These are phyloP conservation scores for Leishmania braziliensis DNA, from an alignment of 208 protist species.

Conservation along the genomic window DNA sequence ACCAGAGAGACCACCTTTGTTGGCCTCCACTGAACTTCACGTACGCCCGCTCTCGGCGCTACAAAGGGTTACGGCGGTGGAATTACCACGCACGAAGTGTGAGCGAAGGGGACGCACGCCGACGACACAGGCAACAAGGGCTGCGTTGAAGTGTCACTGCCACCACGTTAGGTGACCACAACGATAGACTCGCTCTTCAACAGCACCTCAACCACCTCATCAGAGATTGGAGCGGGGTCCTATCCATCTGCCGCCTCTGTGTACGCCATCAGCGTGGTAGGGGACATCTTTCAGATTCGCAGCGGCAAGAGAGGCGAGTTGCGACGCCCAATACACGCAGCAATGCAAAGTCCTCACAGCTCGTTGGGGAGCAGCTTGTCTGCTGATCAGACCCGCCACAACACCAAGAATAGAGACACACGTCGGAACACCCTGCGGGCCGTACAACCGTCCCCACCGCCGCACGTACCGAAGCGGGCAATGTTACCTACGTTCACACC, in stretches of 20 bases:
- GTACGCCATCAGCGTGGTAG: not conserved
- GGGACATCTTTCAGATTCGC: not conserved
- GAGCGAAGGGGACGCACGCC: not conserved
- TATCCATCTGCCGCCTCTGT: not conserved
- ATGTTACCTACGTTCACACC: not conserved
- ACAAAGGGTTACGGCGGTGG: not conserved
- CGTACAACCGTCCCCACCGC: constrained; percentile 2
- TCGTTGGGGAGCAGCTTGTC: not conserved
- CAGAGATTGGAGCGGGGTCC: not conserved
- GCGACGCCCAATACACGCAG: not conserved
- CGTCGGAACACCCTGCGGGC: not conserved
- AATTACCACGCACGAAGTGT: not conserved
- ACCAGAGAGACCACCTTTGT: not conserved
- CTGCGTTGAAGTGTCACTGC: not conserved
- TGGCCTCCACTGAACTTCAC: not conserved
- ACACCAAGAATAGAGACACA: not conserved
- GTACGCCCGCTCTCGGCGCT: not conserved
- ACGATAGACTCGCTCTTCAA: constrained; percentile 15
- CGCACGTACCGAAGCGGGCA: constrained; percentile 10
- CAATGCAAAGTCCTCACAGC: not conserved
- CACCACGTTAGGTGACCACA: not conserved
- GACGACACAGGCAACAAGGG: not conserved
- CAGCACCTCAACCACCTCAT: not conserved
- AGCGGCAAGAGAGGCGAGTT: not conserved
- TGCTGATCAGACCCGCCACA: not conserved